Conservation (phyloP, 768 basidiomycete genomes). For the Mrakia frigida region DNA sequence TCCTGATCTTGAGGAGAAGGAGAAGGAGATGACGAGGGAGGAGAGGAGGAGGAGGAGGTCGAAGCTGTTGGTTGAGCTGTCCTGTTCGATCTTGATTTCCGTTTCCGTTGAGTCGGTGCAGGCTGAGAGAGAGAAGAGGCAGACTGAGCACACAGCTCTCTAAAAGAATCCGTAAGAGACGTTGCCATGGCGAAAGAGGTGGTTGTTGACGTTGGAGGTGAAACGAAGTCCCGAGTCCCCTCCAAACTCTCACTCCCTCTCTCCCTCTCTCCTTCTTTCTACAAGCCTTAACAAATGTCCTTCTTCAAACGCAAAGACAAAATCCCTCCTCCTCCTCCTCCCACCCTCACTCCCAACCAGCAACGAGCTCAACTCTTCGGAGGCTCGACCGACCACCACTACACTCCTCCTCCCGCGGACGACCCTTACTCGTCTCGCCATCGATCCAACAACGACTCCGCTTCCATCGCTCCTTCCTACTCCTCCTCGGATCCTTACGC, state of each 20-base stretch:
- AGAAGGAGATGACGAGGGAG: not conserved
- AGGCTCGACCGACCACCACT: not conserved
- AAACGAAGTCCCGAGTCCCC: not conserved
- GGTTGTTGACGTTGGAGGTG: not conserved
- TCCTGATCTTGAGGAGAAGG: slow-evolving; percentile 42
- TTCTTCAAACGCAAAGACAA: slow-evolving; percentile 30
- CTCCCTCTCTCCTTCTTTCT: not conserved
- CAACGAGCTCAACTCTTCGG: not conserved
- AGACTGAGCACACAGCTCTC: not conserved
- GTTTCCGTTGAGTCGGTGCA: not conserved
- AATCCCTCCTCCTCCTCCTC: slow-evolving; percentile 21
- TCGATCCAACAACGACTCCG: not conserved
- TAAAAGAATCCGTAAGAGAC: not conserved
- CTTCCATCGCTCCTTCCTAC: slow-evolving; percentile 26
- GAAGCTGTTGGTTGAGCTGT: slow-evolving; percentile 7
- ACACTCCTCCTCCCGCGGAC: slow-evolving; percentile 2
- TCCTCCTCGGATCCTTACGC: slow-evolving; percentile 25
- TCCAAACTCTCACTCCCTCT: slow-evolving; percentile 8
- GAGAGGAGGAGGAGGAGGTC: slow-evolving; percentile 2
- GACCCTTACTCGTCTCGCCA: not conserved
- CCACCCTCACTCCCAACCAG: not conserved
- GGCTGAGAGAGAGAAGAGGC: not conserved
- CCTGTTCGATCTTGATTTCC: not conserved
- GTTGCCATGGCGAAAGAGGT: not conserved
- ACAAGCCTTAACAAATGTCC: not conserved